Base-by-base conservation (phyloP, 129 eudicot genomes). In the Erigeron canadensis region DNA sequence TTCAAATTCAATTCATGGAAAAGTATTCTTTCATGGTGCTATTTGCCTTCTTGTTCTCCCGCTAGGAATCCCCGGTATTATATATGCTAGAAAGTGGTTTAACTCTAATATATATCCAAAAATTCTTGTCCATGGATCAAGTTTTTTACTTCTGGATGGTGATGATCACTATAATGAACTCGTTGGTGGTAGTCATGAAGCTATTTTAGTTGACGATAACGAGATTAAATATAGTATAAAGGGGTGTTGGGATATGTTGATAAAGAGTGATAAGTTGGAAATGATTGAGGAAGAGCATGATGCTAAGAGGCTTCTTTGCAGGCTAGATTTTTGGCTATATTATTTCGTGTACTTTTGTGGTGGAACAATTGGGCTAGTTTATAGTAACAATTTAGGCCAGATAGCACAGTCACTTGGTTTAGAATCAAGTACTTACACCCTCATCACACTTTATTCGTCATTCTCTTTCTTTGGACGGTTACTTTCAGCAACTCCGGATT, bases 391-490 rank as follows among this genome's bases (percentile, higher is more conserved):
- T 75, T 71, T 93, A 15, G 98, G 96, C 55, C 96, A 90, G 81
- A 90, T 90, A 11, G 88, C 95, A 16, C 87, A 85, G 22, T 90
- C 95, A 10, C 83, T 87, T 72, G 96, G 96, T 5, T 78, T 84
- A 3, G 41, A 62, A 23, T 76, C 81, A 4, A 74, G 80, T 56
- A 90, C 86, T 17, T 79, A 89, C 5, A 81, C 80, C 13, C 84
- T 85, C 54, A 81, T 90, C 59, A 89, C 96, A 2, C 61, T 93
- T 45, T 93, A 93, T 79, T 89, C 96, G 1, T 72, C 98, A 0
- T 89, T 89, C 76, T 93, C 96, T 8, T 93, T 93, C 85, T 93
- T 89, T 9, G 96, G 98, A 23, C 91, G 98, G 63, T 80, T 93
- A 79, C 96, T 87, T 70, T 87, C 98, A 40, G 95, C 98, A 42